Percentiles rank a stretch among this genome's conserved stretches.
Conservation (phyloP, 495 filamentous ascomycete species). For the Neurospora tetraspora region DNA sequence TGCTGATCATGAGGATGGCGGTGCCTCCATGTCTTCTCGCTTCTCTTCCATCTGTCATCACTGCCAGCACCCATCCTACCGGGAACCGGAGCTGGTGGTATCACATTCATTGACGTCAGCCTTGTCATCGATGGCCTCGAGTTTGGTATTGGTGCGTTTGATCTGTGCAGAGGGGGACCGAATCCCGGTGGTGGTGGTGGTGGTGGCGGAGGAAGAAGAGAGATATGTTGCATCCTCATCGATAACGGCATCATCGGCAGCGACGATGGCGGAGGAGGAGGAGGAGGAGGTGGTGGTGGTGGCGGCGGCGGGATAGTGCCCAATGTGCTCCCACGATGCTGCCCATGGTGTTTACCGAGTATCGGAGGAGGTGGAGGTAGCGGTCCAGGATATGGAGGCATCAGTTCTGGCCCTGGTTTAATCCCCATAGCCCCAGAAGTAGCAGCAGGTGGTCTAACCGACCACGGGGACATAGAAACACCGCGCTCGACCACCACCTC, state of each 20-base stretch:
- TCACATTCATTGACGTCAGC: no score
- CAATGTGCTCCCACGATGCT: no score
- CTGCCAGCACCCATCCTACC: no score
- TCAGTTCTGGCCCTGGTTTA: no score
- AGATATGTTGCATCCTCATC: background rate
- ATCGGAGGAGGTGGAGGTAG: background rate
- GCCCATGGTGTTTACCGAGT: no score
- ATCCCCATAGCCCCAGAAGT: background rate
- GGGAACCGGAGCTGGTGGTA: no score
- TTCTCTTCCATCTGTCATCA: no score
- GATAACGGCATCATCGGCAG: background rate
- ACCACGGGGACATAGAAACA: background rate
- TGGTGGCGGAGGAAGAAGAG: background rate
- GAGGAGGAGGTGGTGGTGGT: background rate
- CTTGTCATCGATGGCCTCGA: no score
- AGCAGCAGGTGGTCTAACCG: background rate
- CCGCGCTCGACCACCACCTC: constrained; percentile 10
- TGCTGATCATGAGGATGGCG: no score
- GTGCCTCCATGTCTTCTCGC: no score
- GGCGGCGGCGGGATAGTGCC: no score
- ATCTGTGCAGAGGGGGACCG: background rate
- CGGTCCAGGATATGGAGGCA: background rate
- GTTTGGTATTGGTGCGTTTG: no score
- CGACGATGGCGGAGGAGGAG: background rate
- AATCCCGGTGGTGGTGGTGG: background rate